Evolutionary conservation across 495 filamentous ascomycete genomes (phyloP).

Genomic region (Lentithecium fluviatile): DNA sequence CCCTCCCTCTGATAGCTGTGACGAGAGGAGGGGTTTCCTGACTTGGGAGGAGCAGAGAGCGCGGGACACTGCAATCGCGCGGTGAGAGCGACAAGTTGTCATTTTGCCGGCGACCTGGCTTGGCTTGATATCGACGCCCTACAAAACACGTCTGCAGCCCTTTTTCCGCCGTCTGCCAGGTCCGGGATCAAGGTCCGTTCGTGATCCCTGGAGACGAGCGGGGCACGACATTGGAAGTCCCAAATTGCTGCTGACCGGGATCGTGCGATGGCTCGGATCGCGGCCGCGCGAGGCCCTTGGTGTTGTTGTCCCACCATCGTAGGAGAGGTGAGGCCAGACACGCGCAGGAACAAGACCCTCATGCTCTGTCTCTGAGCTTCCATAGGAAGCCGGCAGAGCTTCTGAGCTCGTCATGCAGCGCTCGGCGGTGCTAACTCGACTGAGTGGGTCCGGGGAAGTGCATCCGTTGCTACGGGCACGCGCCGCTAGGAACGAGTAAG

Average conservation of each 20-base stretch:
- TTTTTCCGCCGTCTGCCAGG: constrained; percentile 5
- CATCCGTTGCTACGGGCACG: constrained; percentile 27
- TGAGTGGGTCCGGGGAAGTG: constrained; percentile 37
- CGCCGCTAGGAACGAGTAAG: constrained; percentile 31
- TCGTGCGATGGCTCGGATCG: too few relatives aligned
- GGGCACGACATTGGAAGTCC: constrained; percentile 13
- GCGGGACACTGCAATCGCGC: constrained; percentile 3
- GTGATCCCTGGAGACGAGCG: constrained; percentile 15
- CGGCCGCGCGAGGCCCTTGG: not conserved
- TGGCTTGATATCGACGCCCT: constrained; percentile 2
- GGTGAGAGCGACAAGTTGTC: not conserved
- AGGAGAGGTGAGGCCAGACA: constrained; percentile 10
- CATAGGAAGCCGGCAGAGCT: not conserved
- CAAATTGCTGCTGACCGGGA: constrained; percentile 3
- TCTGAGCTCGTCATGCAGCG: constrained; percentile 25
- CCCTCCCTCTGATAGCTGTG: constrained; percentile 8
- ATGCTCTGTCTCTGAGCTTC: not conserved
- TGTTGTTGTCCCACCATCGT: constrained; percentile 16
- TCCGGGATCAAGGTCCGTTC: constrained; percentile 1
- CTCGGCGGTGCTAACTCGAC: constrained; percentile 12
- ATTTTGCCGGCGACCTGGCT: constrained; percentile 6
- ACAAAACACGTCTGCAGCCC: not conserved
- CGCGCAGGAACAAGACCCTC: not conserved
- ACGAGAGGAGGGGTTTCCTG: constrained; percentile 14
- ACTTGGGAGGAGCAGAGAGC: not conserved